These are phyloP conservation scores for Talaromyces borbonicus DNA, from an alignment of 495 filamentous ascomycete species.

Conservation along the genomic window DNA sequence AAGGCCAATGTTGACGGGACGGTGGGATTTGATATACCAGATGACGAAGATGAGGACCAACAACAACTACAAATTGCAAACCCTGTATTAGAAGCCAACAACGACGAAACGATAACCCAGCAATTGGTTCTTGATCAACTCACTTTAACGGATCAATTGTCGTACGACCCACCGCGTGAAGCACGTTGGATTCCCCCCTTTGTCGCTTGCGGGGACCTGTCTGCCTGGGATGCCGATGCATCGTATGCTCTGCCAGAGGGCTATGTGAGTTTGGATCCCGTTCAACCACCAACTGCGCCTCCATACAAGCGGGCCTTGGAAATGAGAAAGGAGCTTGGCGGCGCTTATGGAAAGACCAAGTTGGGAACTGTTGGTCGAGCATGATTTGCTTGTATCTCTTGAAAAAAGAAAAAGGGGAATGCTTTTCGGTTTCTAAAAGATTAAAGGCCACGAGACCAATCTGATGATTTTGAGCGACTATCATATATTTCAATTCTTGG, in stretches of 20 bases:
- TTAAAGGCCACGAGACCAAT: no score
- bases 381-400: slow-evolving; percentile 3
- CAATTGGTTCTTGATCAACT: slow-evolving; percentile 3
- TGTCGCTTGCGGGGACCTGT: slow-evolving; percentile 92
- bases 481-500: no score
- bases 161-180: neutral
- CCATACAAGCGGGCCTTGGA: slow-evolving; percentile 90
- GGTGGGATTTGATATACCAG: slow-evolving; percentile 48
- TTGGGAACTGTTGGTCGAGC: slow-evolving; percentile 19
- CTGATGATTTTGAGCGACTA: no score
- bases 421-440: no score
- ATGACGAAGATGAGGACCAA: slow-evolving; percentile 32
- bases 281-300: slow-evolving; percentile 94
- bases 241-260: slow-evolving; percentile 75
- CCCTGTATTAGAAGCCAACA: neutral
- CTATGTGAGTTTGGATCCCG: slow-evolving; percentile 73
- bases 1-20: slow-evolving; percentile 47
- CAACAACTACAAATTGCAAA: neutral
- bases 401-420: neutral
- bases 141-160: neutral
- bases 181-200: slow-evolving; percentile 82
- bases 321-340: slow-evolving; percentile 63
- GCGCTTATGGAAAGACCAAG: slow-evolving; percentile 75
- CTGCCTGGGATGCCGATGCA: slow-evolving; percentile 87
- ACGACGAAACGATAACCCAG: neutral